Conservation (phyloP, 371 early-diverging fungal species). For the Mucor sp. region DNA sequence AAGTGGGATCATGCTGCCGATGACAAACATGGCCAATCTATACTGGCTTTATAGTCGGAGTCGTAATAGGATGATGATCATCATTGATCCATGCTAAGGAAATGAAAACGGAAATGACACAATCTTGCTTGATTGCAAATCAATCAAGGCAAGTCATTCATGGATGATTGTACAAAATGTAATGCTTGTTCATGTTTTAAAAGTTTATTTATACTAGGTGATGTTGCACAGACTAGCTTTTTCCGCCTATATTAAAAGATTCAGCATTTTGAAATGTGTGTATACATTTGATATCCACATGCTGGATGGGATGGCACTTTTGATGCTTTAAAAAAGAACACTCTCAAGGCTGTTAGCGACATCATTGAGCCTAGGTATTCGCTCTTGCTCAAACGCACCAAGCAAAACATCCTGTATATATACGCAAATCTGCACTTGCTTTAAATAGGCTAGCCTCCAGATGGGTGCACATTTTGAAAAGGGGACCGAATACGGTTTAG, state of each 20-base stretch:
- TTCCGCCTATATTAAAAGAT: neutral
- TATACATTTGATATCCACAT: neutral
- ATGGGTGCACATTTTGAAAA: neutral
- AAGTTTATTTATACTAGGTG: neutral
- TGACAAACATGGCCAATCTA: neutral
- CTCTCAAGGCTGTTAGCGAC: neutral
- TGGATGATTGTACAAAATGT: neutral
- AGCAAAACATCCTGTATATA: neutral
- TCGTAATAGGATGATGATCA: neutral
- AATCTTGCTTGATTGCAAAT: neutral
- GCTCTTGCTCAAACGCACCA: neutral
- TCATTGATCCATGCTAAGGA: neutral
- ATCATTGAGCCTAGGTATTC: neutral
- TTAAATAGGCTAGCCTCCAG: neutral
- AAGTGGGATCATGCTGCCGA: neutral
- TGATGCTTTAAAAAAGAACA: too few species aligned
- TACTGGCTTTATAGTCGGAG: neutral
- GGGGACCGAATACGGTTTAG: neutral
- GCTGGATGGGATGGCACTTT: neutral
- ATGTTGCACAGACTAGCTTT: neutral
- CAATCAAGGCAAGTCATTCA: neutral
- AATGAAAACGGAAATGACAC: neutral
- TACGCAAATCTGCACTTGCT: slow-evolving; percentile 1
- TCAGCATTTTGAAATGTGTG: neutral
- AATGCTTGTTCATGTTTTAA: neutral